Evolutionary conservation across 1,139 yeast genomes (phyloP), one percentile per base, ranked within the genome.

Genomic region (Scheffersomyces quercinus): DNA sequence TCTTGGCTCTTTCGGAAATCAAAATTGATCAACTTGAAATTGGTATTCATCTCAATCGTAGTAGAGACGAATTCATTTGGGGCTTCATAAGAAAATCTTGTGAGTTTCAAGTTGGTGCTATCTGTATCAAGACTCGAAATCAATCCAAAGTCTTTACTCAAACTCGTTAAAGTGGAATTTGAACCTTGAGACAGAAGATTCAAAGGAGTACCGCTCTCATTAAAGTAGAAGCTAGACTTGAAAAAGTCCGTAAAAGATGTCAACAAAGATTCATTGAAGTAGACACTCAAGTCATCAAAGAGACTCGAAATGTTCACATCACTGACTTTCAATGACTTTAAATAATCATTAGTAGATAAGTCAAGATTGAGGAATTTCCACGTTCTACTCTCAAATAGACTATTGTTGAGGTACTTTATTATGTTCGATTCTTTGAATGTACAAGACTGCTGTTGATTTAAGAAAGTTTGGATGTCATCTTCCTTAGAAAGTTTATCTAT

Each of bases 401-500:
- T 53, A 4, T 56, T 48, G 39, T 64, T 65, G 33, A 71, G 56
- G 48, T 66, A 73, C 26, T 58, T 56, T 44, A 71, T 54, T 4
- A 73, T 53, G 35, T 63, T 64, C 2, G 63, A 48, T 32, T 55
- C 58, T 37, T 64, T 59, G 49, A 56, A 58, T 13, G 46, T 42
- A 3, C 53, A 54, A 13, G 43, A 45, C 29, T 46, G 45, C 15
- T 56, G 50, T 12, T 49, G 56, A 26, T 54, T 52, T 40, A 59
- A 55, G 38, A 59, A 61, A 1, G 66, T 49, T 15, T 59, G 64
- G 29, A 64, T 60, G 40, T 69, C 73, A 37, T 69, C 73, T 41
- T 68, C 72, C 40, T 64, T 67, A 3, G 63, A 44, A n/a, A 73
- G 53, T 35, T 64, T 63, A 40, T 71, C 77, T 14, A 73, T 58